phyloP scores from a whole-genome alignment of 345 rosid genomes.

The Ceriops decandra region DNA sequence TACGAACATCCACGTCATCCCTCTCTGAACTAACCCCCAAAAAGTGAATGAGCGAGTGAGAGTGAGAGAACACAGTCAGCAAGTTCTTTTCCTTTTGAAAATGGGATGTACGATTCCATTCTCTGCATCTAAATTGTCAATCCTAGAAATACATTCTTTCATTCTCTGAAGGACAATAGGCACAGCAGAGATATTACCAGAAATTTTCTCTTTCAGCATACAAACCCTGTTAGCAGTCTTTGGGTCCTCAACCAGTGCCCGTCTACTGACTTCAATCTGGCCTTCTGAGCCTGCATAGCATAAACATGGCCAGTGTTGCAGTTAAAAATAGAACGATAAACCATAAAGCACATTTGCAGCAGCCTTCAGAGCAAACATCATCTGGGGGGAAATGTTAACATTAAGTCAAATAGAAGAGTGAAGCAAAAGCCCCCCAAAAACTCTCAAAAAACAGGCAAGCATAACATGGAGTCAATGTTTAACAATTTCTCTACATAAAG shows the following conservation, averaged over 20 bases:
- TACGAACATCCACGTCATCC: neutral
- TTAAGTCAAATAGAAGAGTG: no score
- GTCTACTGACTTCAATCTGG: constrained; percentile 17
- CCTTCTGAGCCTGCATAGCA: constrained; percentile 20
- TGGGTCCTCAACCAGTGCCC: constrained; percentile 28
- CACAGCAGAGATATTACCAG: constrained; percentile 39
- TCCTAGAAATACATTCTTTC: constrained; percentile 50
- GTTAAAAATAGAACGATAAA: neutral
- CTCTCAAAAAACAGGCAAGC: no score
- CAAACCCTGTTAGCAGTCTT: constrained; percentile 34
- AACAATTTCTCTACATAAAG: no score
- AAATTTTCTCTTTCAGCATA: constrained; percentile 45
- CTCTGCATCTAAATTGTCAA: constrained; percentile 45
- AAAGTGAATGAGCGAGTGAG: neutral
- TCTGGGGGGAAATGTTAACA: neutral
- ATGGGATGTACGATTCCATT: constrained; percentile 50
- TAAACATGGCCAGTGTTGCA: constrained; percentile 8
- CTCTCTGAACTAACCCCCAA: neutral
- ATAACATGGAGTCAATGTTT: no score
- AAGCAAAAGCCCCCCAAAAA: no score
- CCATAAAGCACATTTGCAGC: neutral
- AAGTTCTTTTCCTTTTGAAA: constrained; percentile 33
- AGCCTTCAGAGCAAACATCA: constrained; percentile 2
- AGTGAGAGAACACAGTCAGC: constrained; percentile 16
- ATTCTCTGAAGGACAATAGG: constrained; percentile 52